Base-by-base conservation (phyloP, 1,284 basidiomycete genomes). In the Xerocomus minutiporus region DNA sequence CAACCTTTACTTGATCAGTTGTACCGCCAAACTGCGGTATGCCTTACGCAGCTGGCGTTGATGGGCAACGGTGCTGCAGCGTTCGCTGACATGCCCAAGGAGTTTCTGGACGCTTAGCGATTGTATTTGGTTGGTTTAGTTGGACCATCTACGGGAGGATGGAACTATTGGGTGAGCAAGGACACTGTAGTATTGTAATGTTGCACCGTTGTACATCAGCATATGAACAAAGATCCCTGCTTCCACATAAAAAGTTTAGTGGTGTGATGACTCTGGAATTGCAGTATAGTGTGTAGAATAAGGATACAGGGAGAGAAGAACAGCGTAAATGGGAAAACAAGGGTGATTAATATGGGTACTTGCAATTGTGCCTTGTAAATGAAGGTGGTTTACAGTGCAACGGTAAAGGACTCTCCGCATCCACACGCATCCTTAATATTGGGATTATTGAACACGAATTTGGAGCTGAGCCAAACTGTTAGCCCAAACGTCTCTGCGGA, bases 371-470 rank as follows among this genome's bases (percentile, higher is more conserved):
- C 35, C 38, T 48, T 51, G 43, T 29, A 29, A 31, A 53, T 29
- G 38, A 54, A 25, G 26, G 35, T 29, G 11, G 26, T 47, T 47
- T 26, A 73, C 20, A 20, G 20, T 59, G 65, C 66, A 53, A 91
- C 80, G 52, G 78, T 87, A 72, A 91, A 92, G 1, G 90, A 94
- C 73, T 96, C 93, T 61, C 93, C 93, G 65, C 93, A 97, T 52
- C 93, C 93, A 70, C 93, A 97, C 11, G 91, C 90, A 65, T 96
- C 94, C 73, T 90, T 91, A 64, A 91, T 83, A 68, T 91, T 90
- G 13, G 88, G 88, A 67, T 91, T 97, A 73, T 90, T 87, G 73
- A 97, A 97, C 26, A 90, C 84, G 63, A 97, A 97, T 73, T 91
- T 93, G 51, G 92, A 86, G 66, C 91, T 92, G 62, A 11, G 48